Evolutionary conservation across 2,329 filamentous ascomycete species (phyloP), one percentile per base, ranked within the genome.

Genomic region (Endoconidiophora laricicola): DNA sequence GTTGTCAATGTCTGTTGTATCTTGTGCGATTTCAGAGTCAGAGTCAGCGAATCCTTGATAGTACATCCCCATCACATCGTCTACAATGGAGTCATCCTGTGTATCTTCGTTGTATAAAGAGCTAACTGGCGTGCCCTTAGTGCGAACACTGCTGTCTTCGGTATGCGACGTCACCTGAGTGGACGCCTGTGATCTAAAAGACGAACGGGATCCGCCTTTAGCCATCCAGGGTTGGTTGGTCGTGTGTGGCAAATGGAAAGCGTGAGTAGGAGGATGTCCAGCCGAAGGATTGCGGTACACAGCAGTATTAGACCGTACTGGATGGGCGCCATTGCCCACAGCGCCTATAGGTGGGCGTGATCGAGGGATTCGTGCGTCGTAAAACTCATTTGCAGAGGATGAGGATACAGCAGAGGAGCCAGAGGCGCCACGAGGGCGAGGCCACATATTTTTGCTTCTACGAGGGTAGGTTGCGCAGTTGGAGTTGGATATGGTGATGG

Each of bases 141-240:
- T 91, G 55, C 81, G 63, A 46, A 91, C 72, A 60, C 87, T 94
- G 62, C 85, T 93, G 54, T 85, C 74, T 60, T 90, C 85, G 1
- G 86, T 93, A n/a, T 80, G 78, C 4, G 63, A 57, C 2, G 72
- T 74, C 22, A 81, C 87, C 29, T 72, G 72, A 23, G 67, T 66
- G 4, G 73, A 73, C 36, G 67, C 61, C 54, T 77, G 73, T 12
- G 74, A 76, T 50, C 73, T 70, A 57, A 70, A 73, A 61, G 73
- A 78, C 0, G 71, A 72, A 36, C 74, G 68, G 29, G 69, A 63
- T 59, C 75, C 72, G 51, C 75, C 72, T 49, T 66, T 68, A 52
- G 65, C 64, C 54, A 72, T 58, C 63, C 73, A 74, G 37, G 69
- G 71, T 29, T 68, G 63, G 24, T 59, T 55, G 54, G 66, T 61